Percentiles rank a stretch among this genome's conserved stretches.
phyloP scores from a whole-genome alignment of 495 filamentous ascomycete genomes.

The Xylaria grammica region DNA sequence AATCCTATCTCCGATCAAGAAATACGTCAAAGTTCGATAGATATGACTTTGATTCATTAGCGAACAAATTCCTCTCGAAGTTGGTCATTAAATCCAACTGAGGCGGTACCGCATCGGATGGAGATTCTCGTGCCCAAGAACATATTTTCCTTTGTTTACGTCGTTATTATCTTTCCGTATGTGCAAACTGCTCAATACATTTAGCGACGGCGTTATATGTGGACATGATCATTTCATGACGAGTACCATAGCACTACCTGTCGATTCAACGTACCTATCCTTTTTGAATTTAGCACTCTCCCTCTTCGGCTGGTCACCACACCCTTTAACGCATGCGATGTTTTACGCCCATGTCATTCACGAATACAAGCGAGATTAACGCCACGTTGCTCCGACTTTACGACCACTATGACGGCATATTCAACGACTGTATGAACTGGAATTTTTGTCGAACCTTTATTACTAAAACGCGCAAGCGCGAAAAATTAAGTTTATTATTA shows the following conservation, averaged over 20 bases:
- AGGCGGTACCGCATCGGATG: constrained; percentile 4
- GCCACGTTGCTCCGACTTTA: constrained; percentile 41
- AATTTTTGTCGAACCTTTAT: constrained; percentile 33
- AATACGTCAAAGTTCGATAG: constrained; percentile 76
- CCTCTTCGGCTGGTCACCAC: constrained; percentile 35
- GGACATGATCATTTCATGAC: constrained; percentile 41
- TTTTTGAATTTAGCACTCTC: constrained; percentile 30
- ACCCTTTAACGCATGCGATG: constrained; percentile 39
- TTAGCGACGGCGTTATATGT: constrained; percentile 40
- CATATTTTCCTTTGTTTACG: constrained; percentile 27
- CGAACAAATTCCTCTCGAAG: constrained; percentile 92
- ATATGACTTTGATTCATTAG: constrained; percentile 87
- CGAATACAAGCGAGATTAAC: constrained; percentile 25
- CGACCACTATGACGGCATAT: constrained; percentile 37
- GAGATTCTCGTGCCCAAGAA: constrained; percentile 22
- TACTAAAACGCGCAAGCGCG: constrained; percentile 36
- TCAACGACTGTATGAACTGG: constrained; percentile 42
- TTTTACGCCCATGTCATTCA: constrained; percentile 27
- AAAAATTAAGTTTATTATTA: constrained; percentile 29
- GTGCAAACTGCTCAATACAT: constrained; percentile 40
- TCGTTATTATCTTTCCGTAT: constrained; percentile 30
- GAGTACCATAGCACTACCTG: constrained; percentile 33
- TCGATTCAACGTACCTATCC: constrained; percentile 33
- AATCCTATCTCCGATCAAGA: constrained; percentile 61
- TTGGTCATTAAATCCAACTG: constrained; percentile 93